Evolutionary conservation across 2,329 filamentous ascomycete species (phyloP).

Genomic region (Neophaeococcomyces mojaviensis): DNA sequence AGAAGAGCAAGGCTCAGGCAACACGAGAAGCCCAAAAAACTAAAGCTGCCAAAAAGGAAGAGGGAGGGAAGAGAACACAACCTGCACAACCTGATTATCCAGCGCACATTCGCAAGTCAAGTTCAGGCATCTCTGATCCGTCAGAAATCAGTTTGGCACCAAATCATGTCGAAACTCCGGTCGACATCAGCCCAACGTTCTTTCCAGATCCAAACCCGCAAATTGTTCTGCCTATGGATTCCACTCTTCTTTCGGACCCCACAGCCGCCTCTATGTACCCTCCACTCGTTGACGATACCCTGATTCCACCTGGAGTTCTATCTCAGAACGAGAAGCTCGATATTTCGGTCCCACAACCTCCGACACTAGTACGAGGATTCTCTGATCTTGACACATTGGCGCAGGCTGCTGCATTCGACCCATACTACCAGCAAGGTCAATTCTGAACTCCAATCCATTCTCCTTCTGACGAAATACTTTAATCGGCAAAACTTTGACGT

Average conservation of each 20-base stretch:
- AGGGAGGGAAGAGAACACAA: neutral
- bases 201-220: constrained; percentile 18
- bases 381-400: constrained; percentile 24
- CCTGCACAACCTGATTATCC: neutral
- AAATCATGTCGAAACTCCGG: constrained; percentile 17
- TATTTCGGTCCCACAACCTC: constrained; percentile 11
- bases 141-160: constrained; percentile 21
- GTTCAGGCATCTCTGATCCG: constrained; percentile 9
- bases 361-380: constrained; percentile 18
- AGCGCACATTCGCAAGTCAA: constrained; percentile 4
- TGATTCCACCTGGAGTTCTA: constrained; percentile 10
- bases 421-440: constrained; percentile 16
- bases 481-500: constrained; percentile 2
- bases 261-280: constrained; percentile 17
- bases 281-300: constrained; percentile 17
- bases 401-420: constrained; percentile 22
- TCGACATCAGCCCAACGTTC: constrained; percentile 14
- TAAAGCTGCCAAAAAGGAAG: constrained; percentile 13
- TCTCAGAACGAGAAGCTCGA: constrained; percentile 9
- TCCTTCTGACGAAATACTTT: neutral
- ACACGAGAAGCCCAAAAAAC: constrained; percentile 21
- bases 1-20: constrained; percentile 21
- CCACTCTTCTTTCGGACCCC: neutral
- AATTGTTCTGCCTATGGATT: constrained; percentile 14
- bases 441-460: constrained; percentile 2